These are phyloP conservation scores for Fusarium sulawesiense DNA, from an alignment of 2,329 filamentous ascomycete genomes.

Conservation along the genomic window DNA sequence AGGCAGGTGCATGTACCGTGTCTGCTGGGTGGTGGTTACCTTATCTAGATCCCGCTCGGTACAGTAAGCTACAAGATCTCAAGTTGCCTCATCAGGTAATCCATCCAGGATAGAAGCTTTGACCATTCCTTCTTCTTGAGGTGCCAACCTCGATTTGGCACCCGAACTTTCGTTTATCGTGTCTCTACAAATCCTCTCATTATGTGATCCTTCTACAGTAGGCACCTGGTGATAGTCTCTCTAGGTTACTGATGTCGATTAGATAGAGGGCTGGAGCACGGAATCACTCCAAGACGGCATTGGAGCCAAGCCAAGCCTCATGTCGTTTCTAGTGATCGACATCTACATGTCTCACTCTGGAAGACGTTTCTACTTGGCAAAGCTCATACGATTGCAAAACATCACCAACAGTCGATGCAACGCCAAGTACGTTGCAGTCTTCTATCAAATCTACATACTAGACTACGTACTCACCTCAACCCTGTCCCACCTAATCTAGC, in stretches of 20 bases:
- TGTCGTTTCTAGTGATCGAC: conserved; percentile 1
- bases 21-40: background rate
- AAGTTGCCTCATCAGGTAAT: conserved; percentile 37
- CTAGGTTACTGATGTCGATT: background rate
- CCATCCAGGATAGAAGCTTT: conserved; percentile 19
- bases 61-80: conserved; percentile 38
- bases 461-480: background rate
- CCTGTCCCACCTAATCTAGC: conserved; percentile 1
- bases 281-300: background rate
- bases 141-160: conserved; percentile 15
- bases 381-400: conserved; percentile 13
- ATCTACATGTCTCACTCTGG: background rate
- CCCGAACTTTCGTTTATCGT: background rate
- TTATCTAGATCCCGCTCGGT: conserved; percentile 33
- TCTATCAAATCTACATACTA: conserved; percentile 7
- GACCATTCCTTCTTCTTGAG: conserved; percentile 25
- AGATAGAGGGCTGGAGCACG: background rate
- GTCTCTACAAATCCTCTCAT: background rate
- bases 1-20: background rate
- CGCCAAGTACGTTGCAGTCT: conserved; percentile 13
- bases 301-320: background rate
- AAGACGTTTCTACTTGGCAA: conserved; percentile 2
- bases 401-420: conserved; percentile 14
- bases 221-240: background rate
- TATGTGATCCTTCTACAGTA: background rate